Evolutionary conservation across 225 moss, liverwort and hornwort species (phyloP).

Genomic region (Bryoerythrophyllum caledonicum): DNA sequence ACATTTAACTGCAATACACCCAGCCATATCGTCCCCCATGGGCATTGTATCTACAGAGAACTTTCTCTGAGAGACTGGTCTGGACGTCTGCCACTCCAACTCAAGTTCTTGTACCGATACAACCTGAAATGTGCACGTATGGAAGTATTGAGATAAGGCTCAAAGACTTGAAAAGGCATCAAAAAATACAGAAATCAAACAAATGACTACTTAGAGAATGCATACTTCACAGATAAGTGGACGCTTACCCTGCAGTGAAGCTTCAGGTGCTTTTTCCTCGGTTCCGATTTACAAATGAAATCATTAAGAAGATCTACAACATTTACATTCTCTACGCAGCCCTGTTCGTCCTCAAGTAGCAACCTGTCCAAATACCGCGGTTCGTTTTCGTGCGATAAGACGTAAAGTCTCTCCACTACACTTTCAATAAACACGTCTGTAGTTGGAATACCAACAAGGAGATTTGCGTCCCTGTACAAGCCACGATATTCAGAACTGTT

Average conservation of each 20-base stretch:
- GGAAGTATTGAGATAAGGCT: slow-evolving; percentile 14
- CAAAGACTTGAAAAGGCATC: neutral
- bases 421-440: slow-evolving; percentile 40
- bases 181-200: slow-evolving; percentile 4
- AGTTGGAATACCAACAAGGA: slow-evolving; percentile 45
- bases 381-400: slow-evolving; percentile 14
- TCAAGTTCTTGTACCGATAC: slow-evolving; percentile 61
- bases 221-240: slow-evolving; percentile 9
- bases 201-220: neutral
- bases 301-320: slow-evolving; percentile 40
- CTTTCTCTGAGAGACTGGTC: slow-evolving; percentile 3
- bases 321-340: slow-evolving; percentile 21
- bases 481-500: slow-evolving; percentile 12
- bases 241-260: slow-evolving; percentile 51
- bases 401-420: slow-evolving; percentile 36
- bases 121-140: slow-evolving; percentile 53
- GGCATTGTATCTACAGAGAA: slow-evolving; percentile 10
- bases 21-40: slow-evolving; percentile 21
- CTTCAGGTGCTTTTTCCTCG: slow-evolving; percentile 27
- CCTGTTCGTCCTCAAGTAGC: slow-evolving; percentile 15
- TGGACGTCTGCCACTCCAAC: slow-evolving; percentile 50
- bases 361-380: slow-evolving; percentile 12
- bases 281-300: slow-evolving; percentile 31
- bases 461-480: slow-evolving; percentile 39
- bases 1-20: slow-evolving; percentile 31